These are phyloP conservation scores for Millerozyma miso DNA, from an alignment of 805 yeast genomes.

Conservation along the genomic window DNA sequence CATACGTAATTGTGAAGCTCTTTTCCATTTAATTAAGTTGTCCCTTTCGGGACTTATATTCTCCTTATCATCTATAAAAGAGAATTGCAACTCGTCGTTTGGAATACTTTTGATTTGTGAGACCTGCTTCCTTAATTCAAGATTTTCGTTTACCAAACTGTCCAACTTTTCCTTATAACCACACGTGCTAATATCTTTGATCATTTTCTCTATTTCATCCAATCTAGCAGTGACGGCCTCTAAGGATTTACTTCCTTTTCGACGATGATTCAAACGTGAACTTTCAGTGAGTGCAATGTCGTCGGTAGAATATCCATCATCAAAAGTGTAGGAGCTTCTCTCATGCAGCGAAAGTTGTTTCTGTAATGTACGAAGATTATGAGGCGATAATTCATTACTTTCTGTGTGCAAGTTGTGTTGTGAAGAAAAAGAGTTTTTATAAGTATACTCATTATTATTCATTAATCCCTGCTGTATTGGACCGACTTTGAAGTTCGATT, in stretches of 20 bases:
- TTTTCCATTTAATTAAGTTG: conserved; percentile 32
- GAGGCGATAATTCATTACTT: neutral
- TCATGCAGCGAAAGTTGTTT: conserved; percentile 6
- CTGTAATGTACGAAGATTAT: neutral
- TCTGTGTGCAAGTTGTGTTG: too few relatives aligned
- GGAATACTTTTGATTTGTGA: neutral
- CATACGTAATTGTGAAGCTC: conserved; percentile 33
- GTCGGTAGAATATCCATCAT: conserved; percentile 15
- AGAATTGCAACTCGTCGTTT: neutral
- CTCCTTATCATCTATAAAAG: conserved; percentile 5
- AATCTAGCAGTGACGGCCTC: conserved; percentile 3
- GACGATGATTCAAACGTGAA: neutral
- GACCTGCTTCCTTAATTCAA: conserved; percentile 3
- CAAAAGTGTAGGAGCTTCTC: conserved; percentile 31
- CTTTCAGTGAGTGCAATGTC: conserved; percentile 5
- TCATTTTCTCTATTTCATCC: conserved; percentile 11
- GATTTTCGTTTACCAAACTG: conserved; percentile 14
- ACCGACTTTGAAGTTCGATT: conserved; percentile 1
- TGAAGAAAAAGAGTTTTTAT: neutral
- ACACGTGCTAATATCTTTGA: conserved; percentile 9
- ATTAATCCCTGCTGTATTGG: neutral
- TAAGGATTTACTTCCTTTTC: neutral
- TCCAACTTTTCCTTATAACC: conserved; percentile 10
- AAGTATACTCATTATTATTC: conserved; percentile 2
- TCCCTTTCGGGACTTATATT: conserved; percentile 11